Evolutionary conservation across 169 alveolate species (phyloP), one percentile per base, ranked within the genome.

Genomic region (Eimeria tenella): DNA sequence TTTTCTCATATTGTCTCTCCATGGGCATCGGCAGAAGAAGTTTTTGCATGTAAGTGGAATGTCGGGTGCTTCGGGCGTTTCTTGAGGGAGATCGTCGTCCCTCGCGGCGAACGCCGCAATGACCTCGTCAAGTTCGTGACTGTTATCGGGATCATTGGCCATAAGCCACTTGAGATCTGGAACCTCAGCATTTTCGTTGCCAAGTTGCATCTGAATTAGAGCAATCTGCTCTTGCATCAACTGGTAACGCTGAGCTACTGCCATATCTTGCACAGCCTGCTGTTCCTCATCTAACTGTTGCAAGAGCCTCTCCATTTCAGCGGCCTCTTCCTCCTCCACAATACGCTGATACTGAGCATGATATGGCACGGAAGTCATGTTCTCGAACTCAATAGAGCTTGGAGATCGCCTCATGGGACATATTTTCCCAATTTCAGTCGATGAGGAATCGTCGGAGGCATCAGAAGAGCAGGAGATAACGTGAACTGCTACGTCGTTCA

Each of bases 121-220:
- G 81, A 84, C 81, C 65, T 84, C 92, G 62, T 84, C 92, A 19
- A 84, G 81, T 63, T 84, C 92, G 13, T 84, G 92, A 50, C 52
- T 84, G 81, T 84, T 84, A 19, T 84, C 92, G 13, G 92, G 92
- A 21, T 84, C 92, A 5, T 84, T 84, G 60, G 92, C 92, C 92
- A 84, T 60, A 2, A 84, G 81, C 92, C 92, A 84, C 63, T 84
- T 79, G 63, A 84, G 92, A 21, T 84, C 92, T 25, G 92, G 92
- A 10, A 84, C 53, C 17, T 84, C 62, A 62, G 81, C 63, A 21
- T 63, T 73, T 63, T n/a, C 92, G 49, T 73, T 55, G 5, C 92
- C 92, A 50, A 84, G 81, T 6, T 84, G 92, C 50, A 60, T 60
- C 79, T 84, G 92, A 62, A 84, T 84, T 70, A 84, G 65, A 62